Conservation (phyloP, 1,284 basidiomycete genomes). For the Xanthoconium separans region DNA sequence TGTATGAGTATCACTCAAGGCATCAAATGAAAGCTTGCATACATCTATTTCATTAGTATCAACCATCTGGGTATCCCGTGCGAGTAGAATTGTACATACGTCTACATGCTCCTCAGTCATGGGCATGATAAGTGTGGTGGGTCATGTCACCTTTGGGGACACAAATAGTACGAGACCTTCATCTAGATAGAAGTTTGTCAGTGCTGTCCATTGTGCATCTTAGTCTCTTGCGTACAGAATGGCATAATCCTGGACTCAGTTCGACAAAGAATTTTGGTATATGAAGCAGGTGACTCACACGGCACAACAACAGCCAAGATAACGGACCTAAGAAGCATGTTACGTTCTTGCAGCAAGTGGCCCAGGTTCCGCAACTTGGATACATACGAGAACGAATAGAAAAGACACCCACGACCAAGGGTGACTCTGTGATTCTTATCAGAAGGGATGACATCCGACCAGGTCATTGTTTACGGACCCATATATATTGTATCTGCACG, state of each 20-base stretch:
- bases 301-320: slow-evolving; percentile 3
- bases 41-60: too few relatives aligned
- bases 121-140: too few relatives aligned
- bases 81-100: too few relatives aligned
- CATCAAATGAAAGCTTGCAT: too few relatives aligned
- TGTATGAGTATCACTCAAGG: too few relatives aligned
- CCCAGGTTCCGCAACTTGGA: too few relatives aligned
- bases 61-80: too few relatives aligned
- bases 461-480: not conserved
- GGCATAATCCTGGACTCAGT: not conserved
- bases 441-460: not conserved
- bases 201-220: too few relatives aligned
- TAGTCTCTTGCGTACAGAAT: not conserved
- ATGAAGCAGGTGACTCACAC: not conserved
- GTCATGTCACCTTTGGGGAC: not conserved
- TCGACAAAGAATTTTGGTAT: not conserved
- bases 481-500: slow-evolving; percentile 7
- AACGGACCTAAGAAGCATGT: slow-evolving; percentile 3
- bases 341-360: too few relatives aligned
- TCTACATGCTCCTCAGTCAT: too few relatives aligned
- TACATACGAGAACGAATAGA: slow-evolving; percentile 5
- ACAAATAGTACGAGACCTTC: too few relatives aligned
- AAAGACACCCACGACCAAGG: slow-evolving; percentile 9
- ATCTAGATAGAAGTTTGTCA: not conserved
- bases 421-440: not conserved